A percentile compares a stretch with the other conserved stretches of the same genome.
phyloP scores from a whole-genome alignment of 306 rosid genomes.

The Ceratonia siliqua region DNA sequence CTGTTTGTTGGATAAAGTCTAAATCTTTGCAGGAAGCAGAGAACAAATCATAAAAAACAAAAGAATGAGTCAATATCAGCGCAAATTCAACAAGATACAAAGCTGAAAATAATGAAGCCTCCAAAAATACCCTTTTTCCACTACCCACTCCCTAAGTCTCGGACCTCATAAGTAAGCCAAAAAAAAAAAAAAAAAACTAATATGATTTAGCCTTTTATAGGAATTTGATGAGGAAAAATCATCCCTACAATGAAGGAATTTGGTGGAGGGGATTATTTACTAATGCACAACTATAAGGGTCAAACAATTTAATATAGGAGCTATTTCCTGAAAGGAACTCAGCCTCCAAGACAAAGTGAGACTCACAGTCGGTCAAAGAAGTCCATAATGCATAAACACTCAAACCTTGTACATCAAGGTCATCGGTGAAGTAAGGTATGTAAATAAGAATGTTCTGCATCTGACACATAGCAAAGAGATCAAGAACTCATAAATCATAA shows the following conservation, averaged over 20 bases:
- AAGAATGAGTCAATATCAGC: background rate
- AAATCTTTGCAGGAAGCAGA: constrained; percentile 33
- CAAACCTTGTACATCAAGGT: background rate
- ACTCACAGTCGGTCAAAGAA: background rate
- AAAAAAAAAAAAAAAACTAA: too few species aligned
- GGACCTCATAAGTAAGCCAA: too few species aligned
- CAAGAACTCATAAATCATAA: background rate
- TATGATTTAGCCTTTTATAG: too few species aligned
- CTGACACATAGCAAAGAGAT: background rate
- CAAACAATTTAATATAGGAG: background rate
- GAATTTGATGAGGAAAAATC: too few species aligned
- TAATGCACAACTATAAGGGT: background rate
- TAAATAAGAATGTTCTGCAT: constrained; percentile 17
- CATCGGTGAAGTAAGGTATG: background rate
- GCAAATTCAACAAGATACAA: background rate
- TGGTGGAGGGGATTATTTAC: background rate
- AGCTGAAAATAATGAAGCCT: background rate
- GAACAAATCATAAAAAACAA: constrained; percentile 26
- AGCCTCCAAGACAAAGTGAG: constrained; percentile 3
- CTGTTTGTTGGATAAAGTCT: constrained; percentile 19
- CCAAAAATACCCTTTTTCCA: too few species aligned
- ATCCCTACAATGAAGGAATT: background rate
- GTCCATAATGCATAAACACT: background rate
- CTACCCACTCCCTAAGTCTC: too few species aligned
- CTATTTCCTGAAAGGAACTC: background rate